phyloP scores from a whole-genome alignment of 495 filamentous ascomycete genomes.

The Tuber calosporum region DNA sequence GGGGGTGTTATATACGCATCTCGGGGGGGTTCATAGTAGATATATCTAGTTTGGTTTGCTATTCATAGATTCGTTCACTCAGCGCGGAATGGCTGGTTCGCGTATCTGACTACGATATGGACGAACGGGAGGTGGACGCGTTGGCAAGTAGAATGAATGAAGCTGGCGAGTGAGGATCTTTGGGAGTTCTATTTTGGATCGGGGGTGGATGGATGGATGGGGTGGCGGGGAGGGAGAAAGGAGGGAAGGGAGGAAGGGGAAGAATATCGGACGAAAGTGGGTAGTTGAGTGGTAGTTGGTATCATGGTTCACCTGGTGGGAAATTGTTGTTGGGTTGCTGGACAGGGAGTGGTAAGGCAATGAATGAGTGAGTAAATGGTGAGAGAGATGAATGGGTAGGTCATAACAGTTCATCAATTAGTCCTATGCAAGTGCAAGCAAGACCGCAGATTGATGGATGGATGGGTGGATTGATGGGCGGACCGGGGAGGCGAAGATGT shows the following conservation, averaged over 20 bases:
- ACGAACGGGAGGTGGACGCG: constrained; percentile 2
- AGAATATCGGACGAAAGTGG: background rate
- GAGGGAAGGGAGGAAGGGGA: background rate
- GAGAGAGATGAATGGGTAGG: background rate
- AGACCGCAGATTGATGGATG: background rate
- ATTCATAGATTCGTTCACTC: background rate
- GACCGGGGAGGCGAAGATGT: background rate
- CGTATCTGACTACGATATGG: background rate
- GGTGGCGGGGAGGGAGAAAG: background rate
- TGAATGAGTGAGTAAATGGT: background rate
- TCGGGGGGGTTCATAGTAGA: constrained; percentile 13
- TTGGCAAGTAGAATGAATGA: background rate
- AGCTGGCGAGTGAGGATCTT: background rate
- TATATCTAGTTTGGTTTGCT: constrained; percentile 9
- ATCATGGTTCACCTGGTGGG: background rate
- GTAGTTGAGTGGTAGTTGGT: background rate
- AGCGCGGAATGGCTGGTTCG: background rate
- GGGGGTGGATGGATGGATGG: background rate
- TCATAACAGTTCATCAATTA: background rate
- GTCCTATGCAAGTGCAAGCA: background rate
- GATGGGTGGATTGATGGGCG: background rate
- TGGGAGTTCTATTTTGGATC: constrained; percentile 1
- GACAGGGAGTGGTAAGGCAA: background rate
- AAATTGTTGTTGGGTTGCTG: background rate
- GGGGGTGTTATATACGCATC: constrained; percentile 15